Conservation (phyloP, 371 early-diverging fungal genomes). For the Mucor piriformis region DNA sequence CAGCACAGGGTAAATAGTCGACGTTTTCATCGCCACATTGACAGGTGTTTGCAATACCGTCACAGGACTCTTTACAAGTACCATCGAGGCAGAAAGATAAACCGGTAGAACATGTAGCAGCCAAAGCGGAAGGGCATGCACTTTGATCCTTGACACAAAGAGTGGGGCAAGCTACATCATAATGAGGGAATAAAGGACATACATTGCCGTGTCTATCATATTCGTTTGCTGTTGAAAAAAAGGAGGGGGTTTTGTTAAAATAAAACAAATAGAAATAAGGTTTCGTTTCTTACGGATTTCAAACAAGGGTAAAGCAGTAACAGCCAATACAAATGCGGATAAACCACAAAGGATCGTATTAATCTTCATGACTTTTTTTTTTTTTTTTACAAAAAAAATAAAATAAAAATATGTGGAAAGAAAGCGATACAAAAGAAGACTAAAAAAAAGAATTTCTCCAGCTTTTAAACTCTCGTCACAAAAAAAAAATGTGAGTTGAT, state of each 20-base stretch:
- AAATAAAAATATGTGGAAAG: conserved; percentile 6
- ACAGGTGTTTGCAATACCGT: conserved; percentile 47
- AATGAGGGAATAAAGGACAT: conserved; percentile 47
- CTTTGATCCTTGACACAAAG: conserved; percentile 53
- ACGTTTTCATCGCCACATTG: conserved; percentile 36
- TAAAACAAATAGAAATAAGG: background rate
- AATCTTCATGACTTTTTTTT: conserved; percentile 21
- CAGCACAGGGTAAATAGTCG: conserved; percentile 47
- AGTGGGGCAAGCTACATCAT: conserved; percentile 50
- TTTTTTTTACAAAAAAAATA: background rate
- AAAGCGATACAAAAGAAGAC: conserved; percentile 1
- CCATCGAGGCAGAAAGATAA: conserved; percentile 59
- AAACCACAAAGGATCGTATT: conserved; percentile 25
- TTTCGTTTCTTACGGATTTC: conserved; percentile 26
- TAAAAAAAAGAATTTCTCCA: background rate
- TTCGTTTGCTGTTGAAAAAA: conserved; percentile 47
- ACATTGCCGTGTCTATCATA: conserved; percentile 50
- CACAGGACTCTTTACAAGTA: conserved; percentile 52
- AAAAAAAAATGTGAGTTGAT: background rate
- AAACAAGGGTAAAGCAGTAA: conserved; percentile 34
- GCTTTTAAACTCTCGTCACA: conserved; percentile 6
- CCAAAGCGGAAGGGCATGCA: conserved; percentile 41
- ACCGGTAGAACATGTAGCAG: conserved; percentile 51
- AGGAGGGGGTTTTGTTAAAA: background rate
- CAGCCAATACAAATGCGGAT: conserved; percentile 17